phyloP scores from a whole-genome alignment of 140 eudicot species.

The Anethum foeniculum region DNA sequence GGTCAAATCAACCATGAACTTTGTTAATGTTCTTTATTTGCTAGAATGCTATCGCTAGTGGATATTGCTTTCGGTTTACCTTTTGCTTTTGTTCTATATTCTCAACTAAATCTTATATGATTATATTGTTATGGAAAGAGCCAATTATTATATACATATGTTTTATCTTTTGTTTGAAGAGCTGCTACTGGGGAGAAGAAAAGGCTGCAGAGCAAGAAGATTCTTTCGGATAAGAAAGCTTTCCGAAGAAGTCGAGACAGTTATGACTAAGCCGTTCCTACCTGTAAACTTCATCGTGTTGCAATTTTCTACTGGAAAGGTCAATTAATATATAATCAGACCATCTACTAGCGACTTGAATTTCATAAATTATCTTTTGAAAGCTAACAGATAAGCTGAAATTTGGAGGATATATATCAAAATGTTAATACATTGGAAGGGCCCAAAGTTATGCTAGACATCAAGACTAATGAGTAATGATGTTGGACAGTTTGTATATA shows the following conservation, averaged over 20 bases:
- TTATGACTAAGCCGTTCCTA: slow-evolving; percentile 35
- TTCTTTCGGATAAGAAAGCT: slow-evolving; percentile 67
- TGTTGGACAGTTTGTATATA: neutral
- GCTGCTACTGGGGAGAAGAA: slow-evolving; percentile 62
- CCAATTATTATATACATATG: neutral
- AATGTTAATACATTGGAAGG: neutral
- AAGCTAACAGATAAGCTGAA: neutral
- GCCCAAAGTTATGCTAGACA: neutral
- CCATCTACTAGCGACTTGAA: neutral
- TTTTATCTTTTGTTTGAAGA: slow-evolving; percentile 23
- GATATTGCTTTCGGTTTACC: neutral
- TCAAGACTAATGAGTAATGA: neutral
- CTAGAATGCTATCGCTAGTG: neutral
- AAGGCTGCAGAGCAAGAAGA: slow-evolving; percentile 68
- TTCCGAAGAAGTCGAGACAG: slow-evolving; percentile 71
- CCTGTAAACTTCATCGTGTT: neutral
- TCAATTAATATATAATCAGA: neutral
- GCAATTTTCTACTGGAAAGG: neutral
- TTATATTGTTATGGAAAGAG: neutral
- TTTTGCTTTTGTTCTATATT: neutral
- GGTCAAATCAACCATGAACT: neutral
- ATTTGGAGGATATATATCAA: neutral
- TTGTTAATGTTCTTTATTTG: neutral
- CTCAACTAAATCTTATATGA: neutral
- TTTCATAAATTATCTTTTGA: neutral